These are phyloP conservation scores for Artemisia argyi DNA, from an alignment of 129 eudicot species.

Conservation along the genomic window DNA sequence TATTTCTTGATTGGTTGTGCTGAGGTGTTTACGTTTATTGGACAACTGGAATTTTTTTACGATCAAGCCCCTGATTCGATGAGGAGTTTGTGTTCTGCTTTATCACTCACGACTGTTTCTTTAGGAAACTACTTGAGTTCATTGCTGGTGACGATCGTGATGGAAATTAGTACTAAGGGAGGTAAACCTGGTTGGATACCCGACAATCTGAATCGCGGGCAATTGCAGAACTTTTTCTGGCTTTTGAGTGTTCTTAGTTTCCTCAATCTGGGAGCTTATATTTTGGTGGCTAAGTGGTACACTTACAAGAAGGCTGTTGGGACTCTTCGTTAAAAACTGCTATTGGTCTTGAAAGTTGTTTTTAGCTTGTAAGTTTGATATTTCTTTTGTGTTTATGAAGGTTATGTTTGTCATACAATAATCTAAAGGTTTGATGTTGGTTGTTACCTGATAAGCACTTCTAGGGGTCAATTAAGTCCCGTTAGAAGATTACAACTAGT, in stretches of 20 bases:
- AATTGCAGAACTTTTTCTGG: constrained; percentile 57
- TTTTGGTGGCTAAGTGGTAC: constrained; percentile 46
- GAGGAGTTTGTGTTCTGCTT: constrained; percentile 62
- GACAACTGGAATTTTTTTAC: constrained; percentile 64
- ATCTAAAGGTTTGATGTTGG: no score
- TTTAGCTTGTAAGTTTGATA: no score
- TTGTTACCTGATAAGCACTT: no score
- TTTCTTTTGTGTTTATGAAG: no score
- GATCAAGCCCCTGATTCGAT: constrained; percentile 70
- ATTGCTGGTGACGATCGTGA: constrained; percentile 48
- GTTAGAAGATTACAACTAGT: no score
- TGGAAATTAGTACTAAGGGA: constrained; percentile 33
- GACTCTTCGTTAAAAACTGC: constrained; percentile 21
- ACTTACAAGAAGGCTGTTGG: constrained; percentile 46
- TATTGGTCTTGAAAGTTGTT: no score
- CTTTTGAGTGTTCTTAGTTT: constrained; percentile 52
- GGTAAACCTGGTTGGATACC: constrained; percentile 62
- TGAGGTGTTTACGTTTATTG: constrained; percentile 13
- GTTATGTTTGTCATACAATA: no score
- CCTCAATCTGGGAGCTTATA: constrained; percentile 43
- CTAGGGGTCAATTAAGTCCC: no score
- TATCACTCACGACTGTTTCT: constrained; percentile 47
- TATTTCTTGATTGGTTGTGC: constrained; percentile 15
- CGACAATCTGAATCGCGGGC: constrained; percentile 56
- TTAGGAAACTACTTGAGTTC: constrained; percentile 62